These are phyloP conservation scores for Alternaria atra DNA, from an alignment of 2,329 filamentous ascomycete species.

Conservation along the genomic window DNA sequence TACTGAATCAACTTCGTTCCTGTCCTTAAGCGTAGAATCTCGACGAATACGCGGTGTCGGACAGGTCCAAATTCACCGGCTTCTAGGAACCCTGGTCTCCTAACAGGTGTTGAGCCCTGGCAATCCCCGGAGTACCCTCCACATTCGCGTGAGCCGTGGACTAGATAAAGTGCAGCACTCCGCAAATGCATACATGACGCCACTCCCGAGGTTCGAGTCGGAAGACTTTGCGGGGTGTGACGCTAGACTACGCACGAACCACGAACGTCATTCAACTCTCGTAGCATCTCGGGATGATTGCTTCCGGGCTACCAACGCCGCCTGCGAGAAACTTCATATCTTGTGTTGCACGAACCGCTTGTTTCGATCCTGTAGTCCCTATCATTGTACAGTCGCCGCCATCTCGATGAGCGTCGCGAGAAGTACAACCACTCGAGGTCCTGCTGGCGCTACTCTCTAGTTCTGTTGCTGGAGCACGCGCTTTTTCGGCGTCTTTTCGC, in stretches of 20 bases:
- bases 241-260: neutral
- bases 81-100: neutral
- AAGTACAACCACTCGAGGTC: neutral
- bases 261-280: neutral
- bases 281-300: slow-evolving; percentile 7
- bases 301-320: neutral
- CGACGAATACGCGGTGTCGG: slow-evolving; percentile 15
- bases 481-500: neutral
- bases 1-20: neutral
- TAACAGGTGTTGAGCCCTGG: neutral
- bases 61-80: neutral
- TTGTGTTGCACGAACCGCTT: neutral
- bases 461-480: neutral
- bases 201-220: slow-evolving; percentile 3
- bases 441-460: neutral
- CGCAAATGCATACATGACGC: neutral
- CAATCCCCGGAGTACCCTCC: slow-evolving; percentile 4
- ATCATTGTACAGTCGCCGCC: neutral
- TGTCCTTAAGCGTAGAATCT: slow-evolving; percentile 5
- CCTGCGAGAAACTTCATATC: neutral
- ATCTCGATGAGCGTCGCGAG: neutral
- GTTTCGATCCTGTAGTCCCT: neutral
- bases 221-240: slow-evolving; percentile 9
- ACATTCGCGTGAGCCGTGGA: neutral
- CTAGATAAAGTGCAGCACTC: neutral